A percentile compares a stretch with the other conserved stretches of the same genome.
Conservation (phyloP, 2,329 filamentous ascomycete species). For the Sphaerostilbella broomeana region DNA sequence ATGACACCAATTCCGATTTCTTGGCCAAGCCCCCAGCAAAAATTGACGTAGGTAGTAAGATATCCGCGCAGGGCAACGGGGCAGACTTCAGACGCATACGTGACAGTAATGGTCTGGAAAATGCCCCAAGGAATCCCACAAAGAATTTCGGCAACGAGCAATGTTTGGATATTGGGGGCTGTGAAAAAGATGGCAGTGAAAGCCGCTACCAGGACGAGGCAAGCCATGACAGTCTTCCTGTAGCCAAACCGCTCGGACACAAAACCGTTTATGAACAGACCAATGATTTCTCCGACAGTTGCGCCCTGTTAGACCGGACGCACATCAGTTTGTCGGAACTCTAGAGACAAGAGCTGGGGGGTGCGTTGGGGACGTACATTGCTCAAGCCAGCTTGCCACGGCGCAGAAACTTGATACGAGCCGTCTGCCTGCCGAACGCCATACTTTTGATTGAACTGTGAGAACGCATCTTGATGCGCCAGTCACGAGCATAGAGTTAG, state of each 20-base stretch:
- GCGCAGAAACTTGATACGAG: conserved; percentile 49
- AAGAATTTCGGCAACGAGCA: conserved; percentile 56
- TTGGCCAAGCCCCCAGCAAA: conserved; percentile 73
- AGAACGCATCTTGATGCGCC: conserved; percentile 38
- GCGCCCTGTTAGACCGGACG: conserved; percentile 20
- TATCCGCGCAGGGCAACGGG: conserved; percentile 66
- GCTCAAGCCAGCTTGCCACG: conserved; percentile 57
- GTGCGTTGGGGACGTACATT: conserved; percentile 32
- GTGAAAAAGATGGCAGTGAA: conserved; percentile 62
- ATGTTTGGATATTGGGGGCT: conserved; percentile 50
- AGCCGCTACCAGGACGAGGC: conserved; percentile 45
- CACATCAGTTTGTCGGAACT: neutral
- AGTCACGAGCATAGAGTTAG: neutral
- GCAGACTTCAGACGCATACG: conserved; percentile 67
- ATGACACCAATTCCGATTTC: conserved; percentile 69
- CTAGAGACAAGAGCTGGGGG: neutral
- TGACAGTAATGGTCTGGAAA: conserved; percentile 53
- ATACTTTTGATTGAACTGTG: conserved; percentile 53
- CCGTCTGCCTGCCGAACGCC: conserved; percentile 41
- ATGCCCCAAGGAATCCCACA: conserved; percentile 58
- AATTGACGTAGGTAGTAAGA: conserved; percentile 68
- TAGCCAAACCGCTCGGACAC: conserved; percentile 63
- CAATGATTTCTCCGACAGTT: conserved; percentile 54
- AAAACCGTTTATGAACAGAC: conserved; percentile 59
- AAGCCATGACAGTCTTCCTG: conserved; percentile 55